Evolutionary conservation across 805 yeast species (phyloP).

Genomic region (Candida patagonica): DNA sequence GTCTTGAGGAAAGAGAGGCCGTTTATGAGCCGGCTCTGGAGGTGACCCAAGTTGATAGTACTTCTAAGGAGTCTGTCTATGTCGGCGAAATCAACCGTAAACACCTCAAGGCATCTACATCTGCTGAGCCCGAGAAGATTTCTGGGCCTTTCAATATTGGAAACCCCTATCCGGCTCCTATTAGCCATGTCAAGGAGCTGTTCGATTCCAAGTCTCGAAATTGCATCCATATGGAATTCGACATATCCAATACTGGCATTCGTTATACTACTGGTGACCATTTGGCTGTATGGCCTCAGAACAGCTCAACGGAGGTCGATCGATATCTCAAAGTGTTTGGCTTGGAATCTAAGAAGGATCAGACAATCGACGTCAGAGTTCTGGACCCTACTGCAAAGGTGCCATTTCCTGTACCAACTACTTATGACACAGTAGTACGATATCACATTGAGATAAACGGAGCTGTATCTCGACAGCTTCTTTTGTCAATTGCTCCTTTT

Average conservation of each 20-base stretch:
- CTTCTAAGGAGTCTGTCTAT: conserved; percentile 39
- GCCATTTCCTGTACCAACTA: conserved; percentile 51
- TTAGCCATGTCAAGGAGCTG: conserved; percentile 54
- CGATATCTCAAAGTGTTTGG: conserved; percentile 57
- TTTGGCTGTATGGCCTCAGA: conserved; percentile 89
- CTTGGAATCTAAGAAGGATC: conserved; percentile 41
- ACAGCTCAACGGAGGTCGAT: conserved; percentile 65
- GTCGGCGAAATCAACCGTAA: conserved; percentile 75
- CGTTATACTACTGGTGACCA: conserved; percentile 94
- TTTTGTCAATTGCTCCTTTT: conserved; percentile 64
- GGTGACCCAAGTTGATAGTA: conserved; percentile 17
- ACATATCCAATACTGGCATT: conserved; percentile 61
- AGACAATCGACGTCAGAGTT: conserved; percentile 54
- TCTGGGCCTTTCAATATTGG: conserved; percentile 57
- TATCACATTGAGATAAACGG: conserved; percentile 88
- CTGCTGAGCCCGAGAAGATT: conserved; percentile 35
- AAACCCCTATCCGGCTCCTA: conserved; percentile 75
- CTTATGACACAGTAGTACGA: conserved; percentile 79
- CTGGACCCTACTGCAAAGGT: conserved; percentile 45
- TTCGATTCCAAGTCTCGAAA: conserved; percentile 56
- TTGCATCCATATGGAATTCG: conserved; percentile 88
- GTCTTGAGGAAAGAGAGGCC: conserved; percentile 72
- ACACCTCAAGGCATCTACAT: conserved; percentile 32
- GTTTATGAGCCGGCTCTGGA: conserved; percentile 61
- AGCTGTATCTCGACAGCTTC: conserved; percentile 81